Base-by-base conservation (phyloP, 2,329 filamentous ascomycete genomes). In the Penicillium hordei region DNA sequence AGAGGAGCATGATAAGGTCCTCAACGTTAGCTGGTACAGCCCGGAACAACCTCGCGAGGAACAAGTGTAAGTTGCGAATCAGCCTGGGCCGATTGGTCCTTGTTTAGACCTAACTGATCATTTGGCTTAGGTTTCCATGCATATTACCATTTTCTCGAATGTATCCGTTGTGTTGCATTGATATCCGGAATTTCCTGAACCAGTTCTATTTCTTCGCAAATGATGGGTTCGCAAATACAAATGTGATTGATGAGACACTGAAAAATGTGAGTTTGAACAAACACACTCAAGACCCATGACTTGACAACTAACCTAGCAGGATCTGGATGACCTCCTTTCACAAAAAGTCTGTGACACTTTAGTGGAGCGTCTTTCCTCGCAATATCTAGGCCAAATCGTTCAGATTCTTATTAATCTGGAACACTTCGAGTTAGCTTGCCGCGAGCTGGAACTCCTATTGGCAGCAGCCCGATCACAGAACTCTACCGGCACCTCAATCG, bases 91-190 rank as follows among this genome's bases (percentile, higher is more conserved):
- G 2, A 29, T 23, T 36, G 13, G 4, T 42, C n/a, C n/a, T 38
- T 31, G 33, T 23, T 15, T 49, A 46, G 56, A 48, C 42, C 48
- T 57, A 25, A 52, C 40, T 23, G 46, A 40, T 39, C 8, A 31
- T 21, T 42, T 36, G 38, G 17, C 19, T 23, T 61, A 93, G 90
- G 13, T 96, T 96, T 72, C 95, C 94, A 5, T 95, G 89, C 66
- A 91, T 97, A n/a, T 81, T 99, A 1, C 95, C 94, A 0, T 99
- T 99, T 74, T 97, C 93, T 13, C 93, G 97, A 68, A 99, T 99
- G 94, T 99, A 99, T 72, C 93, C 94, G 1, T 82, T 97, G 33
- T 97, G 94, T 76, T 99, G 94, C 79, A 97, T 97, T 72, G 92
- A 97, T 70, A 97, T 99, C 67, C 86, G 93, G 40, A 97, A 97